Evolutionary conservation across 2,329 filamentous ascomycete species (phyloP), one percentile per base, ranked within the genome.

Genomic region (Amauroascus verrucosus): DNA sequence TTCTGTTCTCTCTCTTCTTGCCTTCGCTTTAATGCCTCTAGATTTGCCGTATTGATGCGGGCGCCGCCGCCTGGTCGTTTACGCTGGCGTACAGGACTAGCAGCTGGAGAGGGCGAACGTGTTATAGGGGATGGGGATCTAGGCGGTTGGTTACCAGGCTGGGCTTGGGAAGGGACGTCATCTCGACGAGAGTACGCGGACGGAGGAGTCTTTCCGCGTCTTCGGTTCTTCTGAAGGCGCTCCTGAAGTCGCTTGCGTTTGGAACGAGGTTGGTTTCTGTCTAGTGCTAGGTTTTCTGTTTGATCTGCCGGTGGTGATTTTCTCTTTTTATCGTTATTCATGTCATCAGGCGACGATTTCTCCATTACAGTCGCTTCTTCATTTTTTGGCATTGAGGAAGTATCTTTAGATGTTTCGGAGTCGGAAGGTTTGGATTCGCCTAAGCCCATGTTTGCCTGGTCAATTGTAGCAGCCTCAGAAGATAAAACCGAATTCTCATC

Each of bases 1-100:
- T 70, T 68, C 26, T 71, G 68, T 49, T 74, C 72, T 24, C 70
- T 65, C 54, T 72, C 71, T 57, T 72, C 71, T 59, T 70, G 72
- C 60, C 66, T 64, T 52, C 65, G 71, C 49, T 68, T 69, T 48
- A 71, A 58, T 18, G 65, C 68, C 58, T 70, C 69, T 16, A 65
- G 62, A 22, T 71, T 66, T 9, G 65, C 63, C 1, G 66, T 59
- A 0, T 68, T 69, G 53, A 71, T 65, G 5, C 73, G 68, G 6
- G 73, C 67, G 33, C 71, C 71, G 44, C 71, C 72, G 43, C 73
- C 73, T 1, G 73, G 73, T 33, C 73, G 65, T 61, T 75, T 75
- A 30, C 72, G 67, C 56, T 69, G 70, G 44, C 71, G 69, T 14
- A 67, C 57, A 32, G 65, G 63, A 30, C 68, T 64, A 6, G 68